Evolutionary conservation across 768 basidiomycete genomes (phyloP), one percentile per base, ranked within the genome.

Genomic region (Russula emetica): DNA sequence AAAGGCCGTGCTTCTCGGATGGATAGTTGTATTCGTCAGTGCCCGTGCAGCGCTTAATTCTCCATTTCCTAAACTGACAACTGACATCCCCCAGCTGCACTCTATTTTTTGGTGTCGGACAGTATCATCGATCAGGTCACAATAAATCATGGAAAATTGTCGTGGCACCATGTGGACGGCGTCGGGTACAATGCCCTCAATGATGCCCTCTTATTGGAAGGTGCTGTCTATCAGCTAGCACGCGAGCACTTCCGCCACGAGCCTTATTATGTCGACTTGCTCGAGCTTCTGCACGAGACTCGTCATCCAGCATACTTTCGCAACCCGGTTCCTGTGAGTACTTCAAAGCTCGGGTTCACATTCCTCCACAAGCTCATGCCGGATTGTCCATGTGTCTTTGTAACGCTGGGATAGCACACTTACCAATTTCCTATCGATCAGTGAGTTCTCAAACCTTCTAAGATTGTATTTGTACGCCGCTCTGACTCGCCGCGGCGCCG

Each of bases 61-160:
- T 16, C 14, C 30, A 45, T 13, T 57, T 34, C 38, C 40, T 30
- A 16, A 2, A 32, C n/a, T 58, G 40, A 62, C 36, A 44, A 53
- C n/a, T 20, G 51, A 18, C 26, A 16, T 38, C 34, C 22, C n/a
- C 7, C 71, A 96, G 93, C 83, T 98, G 7, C 96, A 98, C 86
- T 94, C 94, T 97, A 88, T 77, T 98, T 98, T 86, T 84, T 96
- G 58, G 92, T 96, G 58, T 84, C 92, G 8, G 93, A 98, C 76
- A 95, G 98, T 76, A 93, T 98, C 71, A 98, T 99, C 93, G 95
- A 98, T 72, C 75, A 82, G 22, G 93, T 90, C 51, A 87, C 95
- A 71, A 98, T 94, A 13, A 88, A 95, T 22, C 88, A 94, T 18
- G 87, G 90, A 5, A 94, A 97, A 75, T 88, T 92, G 2, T 97